Conservation (phyloP, 1,284 basidiomycete genomes). For the Rhodotorula mucilaginosa region DNA sequence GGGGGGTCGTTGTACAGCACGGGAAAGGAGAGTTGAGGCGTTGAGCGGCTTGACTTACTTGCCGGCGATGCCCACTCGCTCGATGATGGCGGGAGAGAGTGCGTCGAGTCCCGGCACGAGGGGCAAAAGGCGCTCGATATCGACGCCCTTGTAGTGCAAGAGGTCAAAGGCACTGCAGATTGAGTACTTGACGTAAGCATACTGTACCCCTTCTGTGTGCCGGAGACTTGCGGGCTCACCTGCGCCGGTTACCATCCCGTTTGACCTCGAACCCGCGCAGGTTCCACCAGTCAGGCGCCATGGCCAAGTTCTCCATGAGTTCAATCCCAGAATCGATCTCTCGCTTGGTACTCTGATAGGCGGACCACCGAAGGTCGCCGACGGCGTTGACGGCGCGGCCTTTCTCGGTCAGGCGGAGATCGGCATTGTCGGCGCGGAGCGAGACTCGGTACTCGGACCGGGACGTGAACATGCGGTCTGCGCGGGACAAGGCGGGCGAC, state of each 20-base stretch:
- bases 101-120: constrained; percentile 60
- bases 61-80: constrained; percentile 72
- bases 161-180: constrained; percentile 66
- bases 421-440: constrained; percentile 82
- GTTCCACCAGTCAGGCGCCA: constrained; percentile 48
- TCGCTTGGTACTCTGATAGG: constrained; percentile 55
- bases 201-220: neutral
- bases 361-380: constrained; percentile 62
- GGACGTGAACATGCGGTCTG: constrained; percentile 90
- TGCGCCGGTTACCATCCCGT: constrained; percentile 45
- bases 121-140: constrained; percentile 53
- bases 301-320: constrained; percentile 53
- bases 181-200: neutral
- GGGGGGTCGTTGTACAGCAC: neutral
- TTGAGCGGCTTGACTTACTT: constrained; percentile 26
- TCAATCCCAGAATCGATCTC: constrained; percentile 58
- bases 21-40: neutral
- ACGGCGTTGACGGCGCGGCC: constrained; percentile 60
- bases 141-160: constrained; percentile 64
- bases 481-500: neutral
- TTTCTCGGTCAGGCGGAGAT: constrained; percentile 71
- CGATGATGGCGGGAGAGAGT: constrained; percentile 58
- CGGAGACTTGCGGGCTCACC: constrained; percentile 25
- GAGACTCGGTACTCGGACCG: constrained; percentile 85
- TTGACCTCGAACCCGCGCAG: constrained; percentile 46